Conservation (phyloP, 129 eudicot species). For the Lactuca saligna region DNA sequence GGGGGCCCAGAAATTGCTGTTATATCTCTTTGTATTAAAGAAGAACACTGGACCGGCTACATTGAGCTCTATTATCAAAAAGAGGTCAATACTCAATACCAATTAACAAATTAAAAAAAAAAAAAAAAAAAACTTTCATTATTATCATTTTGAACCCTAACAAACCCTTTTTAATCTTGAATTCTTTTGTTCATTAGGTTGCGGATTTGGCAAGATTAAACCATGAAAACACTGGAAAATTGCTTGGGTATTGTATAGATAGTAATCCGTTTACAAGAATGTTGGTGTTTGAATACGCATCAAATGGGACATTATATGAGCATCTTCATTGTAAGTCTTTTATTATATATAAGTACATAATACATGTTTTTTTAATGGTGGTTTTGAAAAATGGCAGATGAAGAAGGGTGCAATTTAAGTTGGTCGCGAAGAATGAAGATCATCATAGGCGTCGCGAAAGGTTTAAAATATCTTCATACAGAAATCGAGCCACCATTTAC, state of each 20-base stretch:
- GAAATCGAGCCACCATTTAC: conserved; percentile 92
- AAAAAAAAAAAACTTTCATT: too few species aligned
- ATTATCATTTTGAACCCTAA: background rate
- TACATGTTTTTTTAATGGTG: background rate
- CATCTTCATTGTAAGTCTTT: conserved; percentile 82
- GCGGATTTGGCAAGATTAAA: conserved; percentile 84
- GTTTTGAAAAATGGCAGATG: conserved; percentile 47
- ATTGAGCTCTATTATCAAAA: conserved; percentile 93
- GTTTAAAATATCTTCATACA: conserved; percentile 80
- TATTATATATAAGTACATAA: too few species aligned
- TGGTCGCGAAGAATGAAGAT: conserved; percentile 97
- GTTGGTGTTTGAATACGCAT: conserved; percentile 93
- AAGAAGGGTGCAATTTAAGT: conserved; percentile 82
- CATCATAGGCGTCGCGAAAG: conserved; percentile 76
- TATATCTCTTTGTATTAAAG: conserved; percentile 86
- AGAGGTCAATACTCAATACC: conserved; percentile 53
- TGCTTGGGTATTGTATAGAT: conserved; percentile 82
- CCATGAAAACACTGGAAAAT: conserved; percentile 77
- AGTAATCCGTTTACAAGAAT: conserved; percentile 81
- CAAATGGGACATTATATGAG: conserved; percentile 92
- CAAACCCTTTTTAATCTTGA: background rate
- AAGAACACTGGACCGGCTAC: conserved; percentile 85
- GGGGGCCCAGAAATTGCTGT: conserved; percentile 91
- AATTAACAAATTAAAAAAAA: background rate
- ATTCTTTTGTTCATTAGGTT: conserved; percentile 48